Base-by-base conservation (phyloP, 257 asterid genomes). In the Przewalskia tangutica region DNA sequence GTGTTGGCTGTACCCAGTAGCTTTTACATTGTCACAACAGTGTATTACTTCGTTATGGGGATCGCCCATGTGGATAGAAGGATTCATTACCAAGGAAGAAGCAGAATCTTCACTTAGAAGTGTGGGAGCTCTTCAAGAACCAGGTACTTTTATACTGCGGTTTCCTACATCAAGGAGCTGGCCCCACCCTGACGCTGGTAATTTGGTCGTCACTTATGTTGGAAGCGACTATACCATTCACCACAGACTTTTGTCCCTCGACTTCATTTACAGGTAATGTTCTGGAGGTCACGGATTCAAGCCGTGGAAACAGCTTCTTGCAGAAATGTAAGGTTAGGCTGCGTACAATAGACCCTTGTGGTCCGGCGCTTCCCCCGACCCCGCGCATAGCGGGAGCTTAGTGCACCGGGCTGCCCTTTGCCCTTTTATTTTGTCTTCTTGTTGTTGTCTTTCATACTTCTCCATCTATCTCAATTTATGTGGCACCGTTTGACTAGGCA, bases 181-280 rank as follows among this genome's bases (percentile, higher is more conserved):
- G 99, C 99, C 99, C 64, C 99, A 96, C 85, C 98, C 99, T 6
- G 99, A 96, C 83, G 93, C 99, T 70, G 99, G 99, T 53, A 90
- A 88, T 85, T 87, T 94, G 70, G 94, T 93, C 0, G 95, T 93
- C 36, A 91, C 97, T 20, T 94, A 91, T 65, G 88, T 96, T 58
- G 95, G 94, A 20, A 85, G 60, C 17, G 96, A 95, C 88, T 87
- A 81, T 80, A 81, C 86, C 77, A 91, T 95, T 84, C 98, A 79
- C 87, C 95, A 94, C 83, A 78, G 90, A 77, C 88, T 94, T 70
- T 89, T 95, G 38, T 92, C 97, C 34, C 87, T 85, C 6, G 96
- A 94, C 86, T 85, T 82, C 86, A 79, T 87, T 27, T 83, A 82
- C 88, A 65, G 98, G 98, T 92, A 73, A 63, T 81, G 53, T 58